phyloP scores from a whole-genome alignment of 2,329 filamentous ascomycete genomes.

The Diaporthe nobilis region DNA sequence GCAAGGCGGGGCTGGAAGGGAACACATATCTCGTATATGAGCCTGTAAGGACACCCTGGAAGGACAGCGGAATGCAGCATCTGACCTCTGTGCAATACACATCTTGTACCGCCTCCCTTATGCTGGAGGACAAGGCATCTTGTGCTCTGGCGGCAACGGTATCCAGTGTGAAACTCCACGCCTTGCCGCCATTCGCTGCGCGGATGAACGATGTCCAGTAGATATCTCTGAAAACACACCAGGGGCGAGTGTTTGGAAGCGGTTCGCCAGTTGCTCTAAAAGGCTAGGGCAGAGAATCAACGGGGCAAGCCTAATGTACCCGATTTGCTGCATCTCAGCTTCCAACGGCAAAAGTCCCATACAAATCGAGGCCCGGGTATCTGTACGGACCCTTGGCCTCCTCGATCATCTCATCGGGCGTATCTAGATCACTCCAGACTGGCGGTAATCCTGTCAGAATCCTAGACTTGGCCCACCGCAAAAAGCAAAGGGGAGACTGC shows the following conservation, averaged over 20 bases:
- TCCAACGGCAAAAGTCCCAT: slow-evolving; percentile 14
- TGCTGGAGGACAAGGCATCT: slow-evolving; percentile 31
- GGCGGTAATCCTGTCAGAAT: slow-evolving; percentile 35
- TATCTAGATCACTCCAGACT: slow-evolving; percentile 41
- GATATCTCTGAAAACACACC: background rate
- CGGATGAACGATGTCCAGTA: background rate
- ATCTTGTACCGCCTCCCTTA: slow-evolving; percentile 25
- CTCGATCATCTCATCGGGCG: slow-evolving; percentile 40
- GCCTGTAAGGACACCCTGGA: slow-evolving; percentile 31
- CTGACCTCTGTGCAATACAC: slow-evolving; percentile 31
- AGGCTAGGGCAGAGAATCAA: background rate
- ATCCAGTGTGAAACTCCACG: slow-evolving; percentile 7
- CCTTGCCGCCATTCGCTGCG: background rate
- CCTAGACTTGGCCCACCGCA: background rate
- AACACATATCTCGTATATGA: slow-evolving; percentile 39
- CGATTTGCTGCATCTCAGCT: slow-evolving; percentile 21
- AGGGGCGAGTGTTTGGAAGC: slow-evolving; percentile 5
- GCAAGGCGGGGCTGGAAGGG: slow-evolving; percentile 9
- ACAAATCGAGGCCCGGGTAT: slow-evolving; percentile 20
- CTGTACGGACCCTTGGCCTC: slow-evolving; percentile 36
- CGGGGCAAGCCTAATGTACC: slow-evolving; percentile 36
- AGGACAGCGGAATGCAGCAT: slow-evolving; percentile 34
- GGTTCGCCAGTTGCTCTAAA: background rate
- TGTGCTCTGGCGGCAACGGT: slow-evolving; percentile 4
- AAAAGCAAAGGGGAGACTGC: slow-evolving; percentile 10